phyloP scores from a whole-genome alignment of 1,284 basidiomycete species.

The Moesziomyces aphidis region DNA sequence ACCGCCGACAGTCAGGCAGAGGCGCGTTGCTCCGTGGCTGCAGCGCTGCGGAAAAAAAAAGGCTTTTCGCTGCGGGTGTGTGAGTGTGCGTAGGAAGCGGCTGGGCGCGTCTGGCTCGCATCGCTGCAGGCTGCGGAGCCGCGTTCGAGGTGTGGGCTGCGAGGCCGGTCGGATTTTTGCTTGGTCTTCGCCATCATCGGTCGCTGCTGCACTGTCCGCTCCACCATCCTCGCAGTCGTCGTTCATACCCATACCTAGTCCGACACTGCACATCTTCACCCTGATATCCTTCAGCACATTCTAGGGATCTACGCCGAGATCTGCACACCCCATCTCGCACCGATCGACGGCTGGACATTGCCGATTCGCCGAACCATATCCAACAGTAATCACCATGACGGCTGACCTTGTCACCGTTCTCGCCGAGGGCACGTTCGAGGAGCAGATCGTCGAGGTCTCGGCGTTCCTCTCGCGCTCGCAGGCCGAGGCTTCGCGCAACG shows the following conservation, averaged over 20 bases:
- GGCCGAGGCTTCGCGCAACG: constrained; percentile 56
- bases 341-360: too few relatives aligned
- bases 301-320: too few relatives aligned
- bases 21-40: too few relatives aligned
- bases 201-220: neutral
- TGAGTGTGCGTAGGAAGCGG: too few relatives aligned
- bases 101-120: too few relatives aligned
- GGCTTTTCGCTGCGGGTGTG: neutral
- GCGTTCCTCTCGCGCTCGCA: constrained; percentile 59
- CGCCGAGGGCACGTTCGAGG: constrained; percentile 62
- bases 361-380: neutral
- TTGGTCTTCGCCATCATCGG: neutral
- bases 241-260: neutral
- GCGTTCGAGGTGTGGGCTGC: too few relatives aligned
- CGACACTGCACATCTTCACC: neutral
- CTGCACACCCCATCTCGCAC: too few relatives aligned
- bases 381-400: constrained; percentile 36
- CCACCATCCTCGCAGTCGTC: neutral
- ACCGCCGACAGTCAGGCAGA: neutral
- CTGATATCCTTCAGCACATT: too few relatives aligned
- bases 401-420: constrained; percentile 64
- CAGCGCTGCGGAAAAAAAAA: neutral
- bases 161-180: neutral
- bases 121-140: neutral
- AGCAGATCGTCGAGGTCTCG: constrained; percentile 59